A percentile compares a stretch with the other conserved stretches of the same genome.
phyloP scores from a whole-genome alignment of 78 protist species.

The Dictyostelium discoideum region DNA sequence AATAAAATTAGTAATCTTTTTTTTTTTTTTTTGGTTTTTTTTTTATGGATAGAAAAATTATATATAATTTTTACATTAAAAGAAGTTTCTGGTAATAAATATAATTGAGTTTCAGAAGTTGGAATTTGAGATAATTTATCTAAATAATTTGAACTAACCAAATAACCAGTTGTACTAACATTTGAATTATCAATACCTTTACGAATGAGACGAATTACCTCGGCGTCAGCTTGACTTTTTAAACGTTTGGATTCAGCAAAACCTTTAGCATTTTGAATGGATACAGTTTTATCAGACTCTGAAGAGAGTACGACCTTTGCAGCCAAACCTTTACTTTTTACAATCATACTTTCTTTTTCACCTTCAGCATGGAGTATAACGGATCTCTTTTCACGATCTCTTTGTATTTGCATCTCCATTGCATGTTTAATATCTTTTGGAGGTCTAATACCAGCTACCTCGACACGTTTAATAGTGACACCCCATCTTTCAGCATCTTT shows the following conservation, averaged over 20 bases:
- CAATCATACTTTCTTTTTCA: conserved; percentile 7
- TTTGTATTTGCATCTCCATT: conserved; percentile 17
- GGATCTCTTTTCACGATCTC: conserved; percentile 31
- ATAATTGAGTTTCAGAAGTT: neutral
- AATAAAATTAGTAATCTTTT: neutral
- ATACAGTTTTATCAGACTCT: conserved; percentile 17
- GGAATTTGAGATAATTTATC: neutral
- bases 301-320: neutral
- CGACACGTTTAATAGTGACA: conserved; percentile 18
- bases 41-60: too few relatives aligned
- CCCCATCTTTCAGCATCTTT: conserved; percentile 23
- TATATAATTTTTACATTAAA: neutral
- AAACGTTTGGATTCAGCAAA: conserved; percentile 3
- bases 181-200: conserved; percentile 6
- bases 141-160: neutral
- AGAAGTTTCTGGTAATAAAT: conserved; percentile 11
- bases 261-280: conserved; percentile 22
- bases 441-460: conserved; percentile 4
- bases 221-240: neutral
- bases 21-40: neutral
- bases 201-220: conserved; percentile 2
- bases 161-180: conserved; percentile 20
- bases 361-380: conserved; percentile 10
- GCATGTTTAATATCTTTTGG: conserved; percentile 12
- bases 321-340: conserved; percentile 26